These are phyloP conservation scores for Suillus americanus DNA, from an alignment of 768 basidiomycete genomes.

Conservation along the genomic window DNA sequence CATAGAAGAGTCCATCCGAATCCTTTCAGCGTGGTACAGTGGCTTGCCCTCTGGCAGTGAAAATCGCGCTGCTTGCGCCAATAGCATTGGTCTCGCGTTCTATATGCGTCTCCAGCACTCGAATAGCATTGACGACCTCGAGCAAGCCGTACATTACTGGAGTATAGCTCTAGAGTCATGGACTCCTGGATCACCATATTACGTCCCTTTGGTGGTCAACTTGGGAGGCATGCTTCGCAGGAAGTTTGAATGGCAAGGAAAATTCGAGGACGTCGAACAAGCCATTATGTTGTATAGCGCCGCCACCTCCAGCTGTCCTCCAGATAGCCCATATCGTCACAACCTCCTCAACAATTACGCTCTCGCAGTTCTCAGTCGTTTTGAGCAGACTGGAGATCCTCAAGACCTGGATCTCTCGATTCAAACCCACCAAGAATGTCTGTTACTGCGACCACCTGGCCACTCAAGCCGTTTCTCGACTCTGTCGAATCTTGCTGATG, in stretches of 20 bases:
- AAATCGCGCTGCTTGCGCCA: constrained; percentile 13
- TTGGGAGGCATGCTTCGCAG: constrained; percentile 20
- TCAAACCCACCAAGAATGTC: constrained; percentile 13
- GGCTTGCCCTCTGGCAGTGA: constrained; percentile 20
- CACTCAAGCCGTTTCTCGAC: constrained; percentile 12
- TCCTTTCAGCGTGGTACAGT: constrained; percentile 16
- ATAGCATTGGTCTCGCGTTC: constrained; percentile 22
- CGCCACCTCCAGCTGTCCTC: constrained; percentile 9
- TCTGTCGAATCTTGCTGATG: constrained; percentile 22
- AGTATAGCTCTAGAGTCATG: constrained; percentile 14
- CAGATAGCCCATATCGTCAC: constrained; percentile 16
- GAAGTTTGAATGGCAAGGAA: constrained; percentile 18
- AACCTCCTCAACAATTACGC: constrained; percentile 23
- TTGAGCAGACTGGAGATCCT: constrained; percentile 11
- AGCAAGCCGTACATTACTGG: constrained; percentile 17
- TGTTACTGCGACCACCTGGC: constrained; percentile 22
- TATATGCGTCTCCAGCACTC: constrained; percentile 22
- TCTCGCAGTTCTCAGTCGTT: constrained; percentile 18
- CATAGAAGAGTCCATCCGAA: constrained; percentile 25
- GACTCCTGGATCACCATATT: constrained; percentile 14
- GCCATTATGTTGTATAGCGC: constrained; percentile 15
- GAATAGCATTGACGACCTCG: constrained; percentile 20
- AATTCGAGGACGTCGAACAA: constrained; percentile 18
- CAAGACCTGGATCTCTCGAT: constrained; percentile 21
- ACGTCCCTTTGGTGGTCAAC: constrained; percentile 17